Conservation (phyloP, 345 rosid genomes). For the Aquilaria malaccensis region DNA sequence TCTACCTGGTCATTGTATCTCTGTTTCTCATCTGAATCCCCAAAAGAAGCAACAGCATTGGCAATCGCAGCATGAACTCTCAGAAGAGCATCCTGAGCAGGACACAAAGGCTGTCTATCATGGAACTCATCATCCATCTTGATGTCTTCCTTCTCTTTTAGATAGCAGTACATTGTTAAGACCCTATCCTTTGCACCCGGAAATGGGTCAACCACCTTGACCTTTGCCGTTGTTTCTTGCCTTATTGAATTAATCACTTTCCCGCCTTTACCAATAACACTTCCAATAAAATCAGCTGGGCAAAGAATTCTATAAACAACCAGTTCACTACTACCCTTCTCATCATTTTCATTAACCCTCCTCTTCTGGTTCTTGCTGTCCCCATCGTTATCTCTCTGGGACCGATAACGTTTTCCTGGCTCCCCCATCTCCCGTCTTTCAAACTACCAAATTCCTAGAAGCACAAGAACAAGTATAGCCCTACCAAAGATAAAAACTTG, state of each 20-base stretch:
- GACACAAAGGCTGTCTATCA: conserved; percentile 51
- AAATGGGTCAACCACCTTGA: conserved; percentile 89
- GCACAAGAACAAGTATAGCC: neutral
- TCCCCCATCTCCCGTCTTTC: conserved; percentile 45
- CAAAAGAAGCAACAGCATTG: conserved; percentile 39
- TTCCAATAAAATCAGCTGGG: conserved; percentile 82
- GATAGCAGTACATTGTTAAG: conserved; percentile 60
- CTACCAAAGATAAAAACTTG: too few relatives aligned
- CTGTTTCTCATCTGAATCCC: conserved; percentile 46
- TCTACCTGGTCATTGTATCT: conserved; percentile 51
- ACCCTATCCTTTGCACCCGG: conserved; percentile 76
- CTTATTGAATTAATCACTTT: conserved; percentile 80
- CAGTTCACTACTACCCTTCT: conserved; percentile 37
- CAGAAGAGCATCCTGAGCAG: conserved; percentile 90
- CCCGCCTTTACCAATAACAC: conserved; percentile 93
- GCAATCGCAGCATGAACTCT: conserved; percentile 65
- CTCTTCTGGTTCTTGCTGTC: conserved; percentile 60
- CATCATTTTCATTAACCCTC: conserved; percentile 30
- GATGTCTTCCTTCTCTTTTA: conserved; percentile 55
- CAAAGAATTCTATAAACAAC: conserved; percentile 83
- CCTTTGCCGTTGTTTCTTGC: conserved; percentile 85
- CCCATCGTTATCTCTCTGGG: conserved; percentile 36
- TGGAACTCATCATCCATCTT: conserved; percentile 57
- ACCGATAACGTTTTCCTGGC: conserved; percentile 60
- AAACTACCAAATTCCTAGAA: conserved; percentile 11